These are phyloP conservation scores for Phyllosticta citrichinensis DNA, from an alignment of 2,329 filamentous ascomycete genomes.

Conservation along the genomic window DNA sequence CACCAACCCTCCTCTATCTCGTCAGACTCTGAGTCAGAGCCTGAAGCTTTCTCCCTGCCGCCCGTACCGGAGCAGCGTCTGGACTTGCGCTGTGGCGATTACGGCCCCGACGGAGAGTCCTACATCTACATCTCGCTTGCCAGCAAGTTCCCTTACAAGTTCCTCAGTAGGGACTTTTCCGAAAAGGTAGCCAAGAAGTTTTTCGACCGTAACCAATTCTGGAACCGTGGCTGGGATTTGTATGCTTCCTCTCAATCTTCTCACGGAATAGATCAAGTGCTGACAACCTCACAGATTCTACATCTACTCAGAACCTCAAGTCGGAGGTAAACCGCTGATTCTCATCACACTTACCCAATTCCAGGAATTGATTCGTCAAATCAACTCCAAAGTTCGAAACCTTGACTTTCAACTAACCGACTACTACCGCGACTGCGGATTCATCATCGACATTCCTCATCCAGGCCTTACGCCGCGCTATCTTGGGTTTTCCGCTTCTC, in stretches of 20 bases:
- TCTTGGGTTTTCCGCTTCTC: constrained; percentile 47
- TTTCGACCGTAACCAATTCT: constrained; percentile 51
- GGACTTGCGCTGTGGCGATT: background rate
- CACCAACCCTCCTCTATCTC: background rate
- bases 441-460: constrained; percentile 53
- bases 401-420: constrained; percentile 50
- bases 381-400: constrained; percentile 49
- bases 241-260: constrained; percentile 36
- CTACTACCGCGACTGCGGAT: constrained; percentile 40
- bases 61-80: background rate
- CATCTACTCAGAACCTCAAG: constrained; percentile 41
- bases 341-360: constrained; percentile 61
- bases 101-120: constrained; percentile 5
- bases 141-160: constrained; percentile 49
- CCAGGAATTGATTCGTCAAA: constrained; percentile 49
- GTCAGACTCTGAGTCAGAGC: background rate
- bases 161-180: constrained; percentile 39
- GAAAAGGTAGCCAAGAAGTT: constrained; percentile 43
- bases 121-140: constrained; percentile 40
- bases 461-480: constrained; percentile 57
- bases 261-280: background rate
- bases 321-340: constrained; percentile 45
- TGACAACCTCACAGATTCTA: constrained; percentile 50
- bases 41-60: background rate
- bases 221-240: constrained; percentile 62